phyloP scores from a whole-genome alignment of 139 green algal genomes.

The Auxenochlorella pyrenoidosa region DNA sequence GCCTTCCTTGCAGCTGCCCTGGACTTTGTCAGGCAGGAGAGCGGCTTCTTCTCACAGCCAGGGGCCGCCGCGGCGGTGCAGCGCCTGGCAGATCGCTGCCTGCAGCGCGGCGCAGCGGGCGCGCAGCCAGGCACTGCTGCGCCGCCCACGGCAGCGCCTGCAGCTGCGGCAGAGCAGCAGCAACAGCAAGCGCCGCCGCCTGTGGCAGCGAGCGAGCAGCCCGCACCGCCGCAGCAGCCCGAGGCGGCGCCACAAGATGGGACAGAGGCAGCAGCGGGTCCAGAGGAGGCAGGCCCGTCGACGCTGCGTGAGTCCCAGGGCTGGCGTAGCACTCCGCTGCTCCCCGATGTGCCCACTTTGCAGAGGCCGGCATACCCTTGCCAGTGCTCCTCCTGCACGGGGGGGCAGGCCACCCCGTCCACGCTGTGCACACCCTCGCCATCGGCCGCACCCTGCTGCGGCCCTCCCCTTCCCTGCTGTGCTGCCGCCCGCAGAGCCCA shows the following conservation, averaged over 20 bases:
- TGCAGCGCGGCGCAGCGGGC: background rate
- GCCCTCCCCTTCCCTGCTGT: background rate
- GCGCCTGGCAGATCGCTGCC: background rate
- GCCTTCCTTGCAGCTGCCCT: constrained; percentile 34
- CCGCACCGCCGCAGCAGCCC: background rate
- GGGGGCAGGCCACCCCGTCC: background rate
- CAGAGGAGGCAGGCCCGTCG: background rate
- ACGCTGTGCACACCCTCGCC: background rate
- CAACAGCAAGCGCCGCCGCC: background rate
- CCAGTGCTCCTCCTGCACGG: background rate
- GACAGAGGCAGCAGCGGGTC: constrained; percentile 4
- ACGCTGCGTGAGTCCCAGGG: background rate
- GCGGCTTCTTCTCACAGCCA: background rate
- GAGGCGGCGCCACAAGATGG: background rate
- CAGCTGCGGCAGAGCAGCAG: constrained; percentile 1
- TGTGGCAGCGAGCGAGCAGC: background rate
- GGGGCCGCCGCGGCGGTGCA: background rate
- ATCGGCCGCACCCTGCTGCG: background rate
- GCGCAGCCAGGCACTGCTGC: background rate
- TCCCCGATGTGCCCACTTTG: no score
- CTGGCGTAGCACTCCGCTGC: background rate
- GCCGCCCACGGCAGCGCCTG: background rate
- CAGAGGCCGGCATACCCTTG: no score
- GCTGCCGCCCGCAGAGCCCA: constrained; percentile 67
- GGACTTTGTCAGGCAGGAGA: constrained; percentile 15